phyloP scores from a whole-genome alignment of 2,329 filamentous ascomycete genomes.

The Colletotrichum graminicola region DNA sequence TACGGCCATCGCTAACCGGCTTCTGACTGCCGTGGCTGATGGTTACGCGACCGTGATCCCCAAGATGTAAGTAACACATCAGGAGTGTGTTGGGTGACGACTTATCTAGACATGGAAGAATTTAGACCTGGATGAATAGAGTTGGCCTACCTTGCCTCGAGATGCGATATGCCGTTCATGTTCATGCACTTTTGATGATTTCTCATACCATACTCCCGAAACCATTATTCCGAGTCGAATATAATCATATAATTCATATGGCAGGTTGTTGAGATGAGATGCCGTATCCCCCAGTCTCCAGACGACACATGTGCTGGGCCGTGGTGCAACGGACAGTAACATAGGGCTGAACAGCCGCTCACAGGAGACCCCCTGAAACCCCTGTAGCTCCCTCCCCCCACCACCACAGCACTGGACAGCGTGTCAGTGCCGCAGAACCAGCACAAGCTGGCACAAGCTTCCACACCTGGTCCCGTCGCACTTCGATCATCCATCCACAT shows the following conservation, averaged over 20 bases:
- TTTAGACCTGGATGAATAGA: conserved; percentile 47
- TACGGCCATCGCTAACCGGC: conserved; percentile 92
- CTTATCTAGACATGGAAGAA: conserved; percentile 34
- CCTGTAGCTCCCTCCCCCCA: conserved; percentile 28
- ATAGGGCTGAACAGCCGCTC: conserved; percentile 36
- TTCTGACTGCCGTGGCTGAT: conserved; percentile 83
- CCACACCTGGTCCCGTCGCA: not conserved
- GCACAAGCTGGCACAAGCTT: conserved; percentile 31
- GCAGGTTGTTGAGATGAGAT: not conserved
- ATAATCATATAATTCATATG: not conserved
- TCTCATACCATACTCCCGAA: not conserved
- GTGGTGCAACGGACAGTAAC: conserved; percentile 5
- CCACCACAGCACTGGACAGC: conserved; percentile 23
- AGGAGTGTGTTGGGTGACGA: not conserved
- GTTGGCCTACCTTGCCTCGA: not conserved
- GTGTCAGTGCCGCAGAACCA: conserved; percentile 29
- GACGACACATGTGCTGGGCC: not conserved
- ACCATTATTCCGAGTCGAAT: too few relatives aligned
- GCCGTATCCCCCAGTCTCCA: conserved; percentile 4
- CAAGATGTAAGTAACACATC: conserved; percentile 58
- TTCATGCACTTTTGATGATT: too few relatives aligned
- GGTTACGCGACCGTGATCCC: conserved; percentile 73
- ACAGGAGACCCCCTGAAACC: conserved; percentile 29
- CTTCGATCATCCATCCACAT: conserved; percentile 31
- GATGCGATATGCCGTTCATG: not conserved